Percentiles rank a stretch among this genome's conserved stretches.
phyloP scores from a whole-genome alignment of 1,284 basidiomycete species.

The Stereum hirsutum region DNA sequence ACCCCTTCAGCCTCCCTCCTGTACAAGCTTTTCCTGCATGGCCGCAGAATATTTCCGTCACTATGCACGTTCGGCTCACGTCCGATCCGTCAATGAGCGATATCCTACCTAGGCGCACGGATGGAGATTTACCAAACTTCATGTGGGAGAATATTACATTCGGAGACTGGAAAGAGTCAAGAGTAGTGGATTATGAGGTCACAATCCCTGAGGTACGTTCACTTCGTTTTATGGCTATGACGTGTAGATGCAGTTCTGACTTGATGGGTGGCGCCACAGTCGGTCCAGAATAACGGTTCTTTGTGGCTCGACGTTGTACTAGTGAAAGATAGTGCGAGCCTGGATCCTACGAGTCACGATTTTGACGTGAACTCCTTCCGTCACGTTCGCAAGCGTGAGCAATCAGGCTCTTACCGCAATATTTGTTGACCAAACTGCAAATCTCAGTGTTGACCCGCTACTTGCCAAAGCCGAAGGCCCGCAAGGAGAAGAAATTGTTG shows the following conservation, averaged over 20 bases:
- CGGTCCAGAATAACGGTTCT: conserved; percentile 72
- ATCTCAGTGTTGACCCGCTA: conserved; percentile 77
- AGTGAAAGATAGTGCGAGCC: conserved; percentile 54
- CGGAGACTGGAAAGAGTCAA: conserved; percentile 69
- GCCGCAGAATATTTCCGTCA: conserved; percentile 46
- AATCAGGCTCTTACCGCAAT: background rate
- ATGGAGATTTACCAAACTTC: conserved; percentile 52
- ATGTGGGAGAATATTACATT: conserved; percentile 81
- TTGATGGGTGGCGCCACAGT: conserved; percentile 27
- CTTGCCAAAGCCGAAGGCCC: conserved; percentile 58
- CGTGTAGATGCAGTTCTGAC: conserved; percentile 2
- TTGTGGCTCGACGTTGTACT: conserved; percentile 86
- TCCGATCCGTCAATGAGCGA: conserved; percentile 52
- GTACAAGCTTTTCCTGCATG: conserved; percentile 44
- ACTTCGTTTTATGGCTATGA: background rate
- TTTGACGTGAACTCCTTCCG: conserved; percentile 58
- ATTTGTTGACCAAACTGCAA: conserved; percentile 6
- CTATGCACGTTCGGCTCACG: conserved; percentile 73
- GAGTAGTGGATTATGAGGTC: conserved; percentile 58
- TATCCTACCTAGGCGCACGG: conserved; percentile 44
- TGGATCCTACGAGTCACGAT: conserved; percentile 45
- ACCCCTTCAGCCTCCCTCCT: conserved; percentile 43
- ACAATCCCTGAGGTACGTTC: conserved; percentile 60
- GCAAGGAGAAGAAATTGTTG: conserved; percentile 83
- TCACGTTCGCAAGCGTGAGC: conserved; percentile 67